Conservation (phyloP, 164 flowering plant genomes). For the Macadamia tetraphylla region DNA sequence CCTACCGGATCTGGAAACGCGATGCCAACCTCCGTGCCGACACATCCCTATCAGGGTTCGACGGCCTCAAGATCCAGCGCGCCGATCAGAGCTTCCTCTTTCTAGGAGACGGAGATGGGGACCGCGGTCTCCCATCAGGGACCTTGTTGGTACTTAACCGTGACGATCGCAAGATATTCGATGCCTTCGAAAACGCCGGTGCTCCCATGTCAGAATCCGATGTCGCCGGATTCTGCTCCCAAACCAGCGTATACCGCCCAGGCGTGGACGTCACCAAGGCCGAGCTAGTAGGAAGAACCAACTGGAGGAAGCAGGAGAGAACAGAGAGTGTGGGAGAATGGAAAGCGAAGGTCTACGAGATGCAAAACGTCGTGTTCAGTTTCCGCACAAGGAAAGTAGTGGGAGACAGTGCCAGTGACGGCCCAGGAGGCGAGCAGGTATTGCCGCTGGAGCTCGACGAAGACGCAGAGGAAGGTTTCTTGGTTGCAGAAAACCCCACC, state of each 20-base stretch:
- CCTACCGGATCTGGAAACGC: conserved; percentile 92
- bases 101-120: conserved; percentile 59
- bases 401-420: conserved; percentile 18
- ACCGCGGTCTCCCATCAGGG: conserved; percentile 42
- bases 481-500: conserved; percentile 76
- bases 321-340: conserved; percentile 77
- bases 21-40: conserved; percentile 88
- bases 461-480: conserved; percentile 61
- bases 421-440: conserved; percentile 43
- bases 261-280: conserved; percentile 95
- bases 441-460: conserved; percentile 64
- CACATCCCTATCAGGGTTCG: conserved; percentile 84
- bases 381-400: conserved; percentile 69
- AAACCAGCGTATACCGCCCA: conserved; percentile 78
- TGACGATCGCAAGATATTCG: conserved; percentile 52
- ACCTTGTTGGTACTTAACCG: conserved; percentile 67
- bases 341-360: conserved; percentile 80
- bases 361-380: conserved; percentile 79
- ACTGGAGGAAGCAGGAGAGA: conserved; percentile 87
- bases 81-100: conserved; percentile 87
- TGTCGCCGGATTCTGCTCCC: conserved; percentile 53
- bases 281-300: conserved; percentile 58
- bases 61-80: conserved; percentile 86
- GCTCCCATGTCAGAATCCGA: conserved; percentile 57
- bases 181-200: conserved; percentile 90